A percentile compares a stretch with the other conserved stretches of the same genome.
Evolutionary conservation across 169 alveolate species (phyloP).

Genomic region (Perkinsus chesapeaki): DNA sequence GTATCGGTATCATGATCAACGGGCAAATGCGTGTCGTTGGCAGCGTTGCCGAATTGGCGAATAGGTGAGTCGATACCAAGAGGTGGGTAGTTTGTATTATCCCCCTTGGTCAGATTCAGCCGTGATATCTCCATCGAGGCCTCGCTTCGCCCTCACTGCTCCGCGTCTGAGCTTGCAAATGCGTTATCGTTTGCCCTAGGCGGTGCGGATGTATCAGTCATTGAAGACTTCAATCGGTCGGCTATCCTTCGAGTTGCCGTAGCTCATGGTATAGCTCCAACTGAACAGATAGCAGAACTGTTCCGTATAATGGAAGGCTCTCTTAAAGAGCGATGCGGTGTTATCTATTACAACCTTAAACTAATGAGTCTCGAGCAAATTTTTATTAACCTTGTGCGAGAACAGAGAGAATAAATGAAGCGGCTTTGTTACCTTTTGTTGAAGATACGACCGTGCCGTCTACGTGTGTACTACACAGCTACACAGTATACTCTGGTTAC

Average conservation of each 20-base stretch:
- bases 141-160: neutral
- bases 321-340: neutral
- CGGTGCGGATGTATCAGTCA: neutral
- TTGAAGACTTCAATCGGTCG: neutral
- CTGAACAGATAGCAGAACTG: neutral
- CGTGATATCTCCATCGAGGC: neutral
- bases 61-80: conserved; percentile 15
- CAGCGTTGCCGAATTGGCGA: conserved; percentile 46
- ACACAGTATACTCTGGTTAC: no score
- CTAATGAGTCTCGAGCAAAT: neutral
- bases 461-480: no score
- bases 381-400: neutral
- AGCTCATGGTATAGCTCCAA: neutral
- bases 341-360: neutral
- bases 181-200: neutral
- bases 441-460: no score
- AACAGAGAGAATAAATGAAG: neutral
- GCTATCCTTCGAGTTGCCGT: neutral
- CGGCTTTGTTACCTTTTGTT: no score
- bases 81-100: neutral
- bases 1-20: conserved; percentile 68
- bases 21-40: conserved; percentile 67
- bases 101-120: neutral
- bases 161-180: neutral
- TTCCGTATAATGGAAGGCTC: neutral